Evolutionary conservation across 371 early-diverging fungal genomes (phyloP).

Genomic region (Actinomortierella wolfii): DNA sequence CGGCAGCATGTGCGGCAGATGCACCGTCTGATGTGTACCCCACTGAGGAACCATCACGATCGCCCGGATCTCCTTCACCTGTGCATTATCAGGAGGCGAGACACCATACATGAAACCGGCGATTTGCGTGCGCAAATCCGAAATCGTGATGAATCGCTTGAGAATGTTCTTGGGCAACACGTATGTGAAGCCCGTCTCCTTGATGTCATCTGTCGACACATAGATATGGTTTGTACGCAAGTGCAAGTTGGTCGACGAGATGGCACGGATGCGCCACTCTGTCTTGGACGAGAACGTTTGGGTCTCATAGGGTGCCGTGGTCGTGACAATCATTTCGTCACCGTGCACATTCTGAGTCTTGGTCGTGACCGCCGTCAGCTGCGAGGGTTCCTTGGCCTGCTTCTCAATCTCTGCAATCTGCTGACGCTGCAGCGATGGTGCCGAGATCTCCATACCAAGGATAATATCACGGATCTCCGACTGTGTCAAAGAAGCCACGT

Average conservation of each 20-base stretch:
- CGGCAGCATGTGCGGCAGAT: slow-evolving; percentile 88
- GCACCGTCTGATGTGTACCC: slow-evolving; percentile 94
- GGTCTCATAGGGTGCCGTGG: slow-evolving; percentile 96
- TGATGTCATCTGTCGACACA: slow-evolving; percentile 93
- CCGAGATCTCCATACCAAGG: slow-evolving; percentile 98
- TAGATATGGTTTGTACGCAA: slow-evolving; percentile 96
- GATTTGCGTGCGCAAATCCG: slow-evolving; percentile 95
- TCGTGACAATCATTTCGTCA: slow-evolving; percentile 97
- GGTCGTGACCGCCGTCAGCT: slow-evolving; percentile 95
- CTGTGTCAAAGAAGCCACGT: slow-evolving; percentile 93
- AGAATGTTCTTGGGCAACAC: slow-evolving; percentile 97
- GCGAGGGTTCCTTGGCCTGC: slow-evolving; percentile 90
- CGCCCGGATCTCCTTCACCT: slow-evolving; percentile 95
- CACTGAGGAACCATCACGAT: slow-evolving; percentile 97
- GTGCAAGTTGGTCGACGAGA: slow-evolving; percentile 93
- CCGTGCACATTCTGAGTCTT: slow-evolving; percentile 97
- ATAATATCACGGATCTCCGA: slow-evolving; percentile 99
- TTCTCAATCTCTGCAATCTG: slow-evolving; percentile 97
- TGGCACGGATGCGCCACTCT: slow-evolving; percentile 97
- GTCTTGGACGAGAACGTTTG: slow-evolving; percentile 98
- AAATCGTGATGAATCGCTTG: slow-evolving; percentile 92
- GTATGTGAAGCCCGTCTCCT: slow-evolving; percentile 92
- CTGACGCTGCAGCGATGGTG: slow-evolving; percentile 96
- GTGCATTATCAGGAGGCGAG: slow-evolving; percentile 89
- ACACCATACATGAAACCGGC: slow-evolving; percentile 96